Evolutionary conservation across 2,329 filamentous ascomycete species (phyloP), one percentile per base, ranked within the genome.

Genomic region (Fusarium sarcochroum): DNA sequence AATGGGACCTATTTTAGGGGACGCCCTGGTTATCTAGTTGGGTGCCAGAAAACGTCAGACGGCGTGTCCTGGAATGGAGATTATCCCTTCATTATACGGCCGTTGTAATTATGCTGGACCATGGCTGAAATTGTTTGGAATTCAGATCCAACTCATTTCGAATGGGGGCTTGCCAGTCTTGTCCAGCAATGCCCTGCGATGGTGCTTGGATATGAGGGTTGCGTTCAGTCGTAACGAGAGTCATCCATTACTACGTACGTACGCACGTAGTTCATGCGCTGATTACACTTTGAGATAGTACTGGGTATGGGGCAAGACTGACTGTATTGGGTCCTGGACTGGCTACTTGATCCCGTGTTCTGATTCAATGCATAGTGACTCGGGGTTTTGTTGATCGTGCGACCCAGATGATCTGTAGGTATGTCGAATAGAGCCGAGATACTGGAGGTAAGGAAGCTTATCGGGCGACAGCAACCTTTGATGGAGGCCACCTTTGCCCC

Each of bases 1-100:
- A 57, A 54, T 65, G 66, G 51, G 41, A 32, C 54, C 40, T 54
- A 52, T 62, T 69, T 69, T 69, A 63, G 61, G 66, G 46, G 61
- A 57, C 66, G 48, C 61, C 52, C 45, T 63, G 41, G 35, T 58
- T 48, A 37, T 56, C 25, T 30, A 42, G 25, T 45, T 42, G 51
- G 21, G 44, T 58, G 45, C 38, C 23, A 48, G 32, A 63, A 63
- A 67, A 59, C 49, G 66, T 70, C 66, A 69, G 52, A 47, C 49
- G 56, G 50, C 49, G 35, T 49, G 21, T 44, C 50, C 41, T 70
- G 66, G 66, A 69, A 70, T 69, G 66, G 47, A 67, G 52, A 56
- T 67, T 61, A 60, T 54, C 56, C 58, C 61, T 69, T 44, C 35
- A 23, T 58, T 50, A 37, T 37, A 41, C 34, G 32, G 57, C 49